Conservation (phyloP, 345 rosid genomes). For the Tarenaya hassleriana region DNA sequence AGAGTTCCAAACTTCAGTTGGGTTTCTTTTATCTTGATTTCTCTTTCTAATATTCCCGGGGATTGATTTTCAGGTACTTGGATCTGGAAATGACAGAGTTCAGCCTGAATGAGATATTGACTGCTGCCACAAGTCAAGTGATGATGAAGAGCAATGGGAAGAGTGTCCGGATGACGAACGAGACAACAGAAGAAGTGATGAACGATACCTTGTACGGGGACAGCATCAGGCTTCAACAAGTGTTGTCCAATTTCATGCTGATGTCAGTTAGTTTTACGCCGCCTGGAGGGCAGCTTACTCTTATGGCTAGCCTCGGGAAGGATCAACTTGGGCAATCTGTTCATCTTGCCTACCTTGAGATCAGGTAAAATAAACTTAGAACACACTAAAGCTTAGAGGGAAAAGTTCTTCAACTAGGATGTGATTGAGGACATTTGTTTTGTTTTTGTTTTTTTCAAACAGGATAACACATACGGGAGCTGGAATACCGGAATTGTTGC, state of each 20-base stretch:
- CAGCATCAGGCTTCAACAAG: slow-evolving; percentile 78
- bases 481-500: slow-evolving; percentile 60
- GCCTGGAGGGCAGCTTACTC: slow-evolving; percentile 45
- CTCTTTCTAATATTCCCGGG: slow-evolving; percentile 1
- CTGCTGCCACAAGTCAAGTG: slow-evolving; percentile 65
- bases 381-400: background rate
- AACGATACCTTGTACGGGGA: slow-evolving; percentile 63
- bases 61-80: slow-evolving; percentile 45
- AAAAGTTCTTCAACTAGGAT: background rate
- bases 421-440: slow-evolving; percentile 5
- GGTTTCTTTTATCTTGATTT: background rate
- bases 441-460: slow-evolving; percentile 22
- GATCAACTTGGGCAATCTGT: slow-evolving; percentile 65
- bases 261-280: slow-evolving; percentile 55
- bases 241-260: slow-evolving; percentile 62
- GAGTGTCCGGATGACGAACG: slow-evolving; percentile 45
- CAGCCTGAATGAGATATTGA: slow-evolving; percentile 45
- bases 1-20: background rate
- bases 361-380: slow-evolving; percentile 45
- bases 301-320: slow-evolving; percentile 53
- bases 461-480: slow-evolving; percentile 63
- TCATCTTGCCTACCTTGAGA: slow-evolving; percentile 59
- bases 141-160: slow-evolving; percentile 58
- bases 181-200: slow-evolving; percentile 48
- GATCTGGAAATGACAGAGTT: slow-evolving; percentile 81